Evolutionary conservation across 805 yeast genomes (phyloP), one percentile per base, ranked within the genome.

Genomic region (Isabelozyma gotoi): DNA sequence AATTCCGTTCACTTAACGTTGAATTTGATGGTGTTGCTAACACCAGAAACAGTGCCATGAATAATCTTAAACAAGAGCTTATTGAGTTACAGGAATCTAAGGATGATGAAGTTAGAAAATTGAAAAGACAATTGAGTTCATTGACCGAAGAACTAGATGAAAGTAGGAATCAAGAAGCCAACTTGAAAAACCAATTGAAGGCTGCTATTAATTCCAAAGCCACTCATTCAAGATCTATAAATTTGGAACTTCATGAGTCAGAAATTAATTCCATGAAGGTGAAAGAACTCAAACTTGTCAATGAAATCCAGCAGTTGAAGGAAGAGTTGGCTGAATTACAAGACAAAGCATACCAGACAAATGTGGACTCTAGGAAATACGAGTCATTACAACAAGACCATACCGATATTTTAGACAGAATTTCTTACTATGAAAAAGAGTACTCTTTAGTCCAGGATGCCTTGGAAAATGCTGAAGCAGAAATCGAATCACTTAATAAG

Each of bases 321-420:
- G 47, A 52, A 4, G 65, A 67, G 37, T 45, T 63, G 6, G 62
- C 63, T 27, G 60, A 56, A 40, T 49, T 66, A 8, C 63, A 60
- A 43, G 56, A 51, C 29, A 59, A 56, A 37, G 36, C 54, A 19
- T 55, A 51, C 49, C 50, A 50, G 3, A 45, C 38, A n/a, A 51
- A 52, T 19, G 33, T 49, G 3, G 53, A 45, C 19, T 36, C 58
- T 5, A 50, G 51, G 29, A 40, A 43, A 15, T 6, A 49, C 3
- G 32, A 24, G 7, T 39, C 44, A 18, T 29, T 62, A 14, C 52
- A 54, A 38, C 45, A 49, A n/a, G 55, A 48, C 37, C 44, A 41
- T n/a, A 40, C 42, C 8, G 61, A 64, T n/a, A 44, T 65, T 17
- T 45, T 56, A 14, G 60, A 60, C 11, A 58, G 57, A 31, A 50